Evolutionary conservation across 2,329 filamentous ascomycete species (phyloP), one percentile per base, ranked within the genome.

Genomic region (Scedosporium dehoogii): DNA sequence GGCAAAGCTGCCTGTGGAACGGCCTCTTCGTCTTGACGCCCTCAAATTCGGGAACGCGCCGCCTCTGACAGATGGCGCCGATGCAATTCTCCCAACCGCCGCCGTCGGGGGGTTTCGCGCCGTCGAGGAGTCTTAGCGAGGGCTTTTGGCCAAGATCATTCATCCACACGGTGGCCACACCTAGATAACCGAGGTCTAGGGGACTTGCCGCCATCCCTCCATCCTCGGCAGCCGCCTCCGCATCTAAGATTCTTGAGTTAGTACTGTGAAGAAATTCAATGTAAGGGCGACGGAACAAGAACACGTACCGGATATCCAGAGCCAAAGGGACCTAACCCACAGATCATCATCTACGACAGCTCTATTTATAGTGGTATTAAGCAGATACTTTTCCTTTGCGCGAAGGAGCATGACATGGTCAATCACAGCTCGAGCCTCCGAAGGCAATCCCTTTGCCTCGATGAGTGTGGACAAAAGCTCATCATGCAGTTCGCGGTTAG

Each of bases 311-410:
- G 83, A 80, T 58, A 92, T 79, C 80, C 89, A 90, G 57, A 85
- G 83, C 91, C 91, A 96, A n/a, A 90, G 76, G 62, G 89, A 87
- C 63, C 85, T 81, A n/a, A 93, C 77, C 84, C 89, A 90, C 33
- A 83, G 84, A 68, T 92, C 87, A 64, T 91, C 88, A 5, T 80
- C 77, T 1, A 89, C 81, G n/a, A 92, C 81, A 5, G 80, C 74
- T 65, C 82, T 81, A 68, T 94, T 94, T 58, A 77, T 81, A 16
- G 75, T 73, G 63, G 85, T 85, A 68, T 92, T 78, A 64, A 88
- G 86, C 0, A 87, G 73, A 65, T 88, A 88, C 62, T 78, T 81
- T 67, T 85, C 83, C 65, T 82, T 82, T 6, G 84, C 83, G 16
- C 85, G 81, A 44, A 84, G 73, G 9, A 87, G 73, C 78, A 86